These are phyloP conservation scores for Petunia hybrid DNA, from an alignment of 305 asterid species.

Conservation along the genomic window DNA sequence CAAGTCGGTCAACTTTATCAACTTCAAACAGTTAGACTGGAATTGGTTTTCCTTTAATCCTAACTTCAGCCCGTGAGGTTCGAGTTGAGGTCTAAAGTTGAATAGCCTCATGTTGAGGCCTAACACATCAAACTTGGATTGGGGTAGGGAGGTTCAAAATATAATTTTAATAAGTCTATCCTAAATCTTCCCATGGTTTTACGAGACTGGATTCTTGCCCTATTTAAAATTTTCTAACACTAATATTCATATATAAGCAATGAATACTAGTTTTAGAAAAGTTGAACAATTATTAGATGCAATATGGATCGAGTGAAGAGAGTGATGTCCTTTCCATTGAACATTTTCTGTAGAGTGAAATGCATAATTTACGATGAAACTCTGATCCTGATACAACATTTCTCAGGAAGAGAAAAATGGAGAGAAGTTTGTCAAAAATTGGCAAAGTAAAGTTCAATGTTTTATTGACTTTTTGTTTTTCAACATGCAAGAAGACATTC, in stretches of 20 bases:
- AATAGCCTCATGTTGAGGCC: too few species aligned
- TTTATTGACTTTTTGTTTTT: neutral
- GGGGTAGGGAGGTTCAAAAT: too few species aligned
- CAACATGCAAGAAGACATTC: neutral
- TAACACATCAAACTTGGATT: too few species aligned
- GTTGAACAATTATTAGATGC: neutral
- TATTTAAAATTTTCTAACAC: neutral
- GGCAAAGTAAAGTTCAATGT: constrained; percentile 16
- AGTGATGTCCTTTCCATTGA: neutral
- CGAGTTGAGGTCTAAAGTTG: too few species aligned
- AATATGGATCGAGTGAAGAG: neutral
- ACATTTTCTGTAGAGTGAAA: neutral
- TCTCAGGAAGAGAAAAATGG: neutral
- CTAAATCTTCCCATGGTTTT: neutral
- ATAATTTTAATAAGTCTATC: too few species aligned
- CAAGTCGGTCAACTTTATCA: too few species aligned
- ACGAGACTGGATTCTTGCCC: neutral
- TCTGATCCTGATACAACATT: neutral
- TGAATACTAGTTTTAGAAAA: too few species aligned
- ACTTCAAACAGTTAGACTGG: too few species aligned
- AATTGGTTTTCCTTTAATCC: too few species aligned
- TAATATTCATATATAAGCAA: neutral
- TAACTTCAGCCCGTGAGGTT: too few species aligned
- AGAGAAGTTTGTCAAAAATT: constrained; percentile 26
- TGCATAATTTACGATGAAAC: constrained; percentile 6